Evolutionary conservation across 306 rosid genomes (phyloP), one percentile per base, ranked within the genome.

Genomic region (Alnus rubra): DNA sequence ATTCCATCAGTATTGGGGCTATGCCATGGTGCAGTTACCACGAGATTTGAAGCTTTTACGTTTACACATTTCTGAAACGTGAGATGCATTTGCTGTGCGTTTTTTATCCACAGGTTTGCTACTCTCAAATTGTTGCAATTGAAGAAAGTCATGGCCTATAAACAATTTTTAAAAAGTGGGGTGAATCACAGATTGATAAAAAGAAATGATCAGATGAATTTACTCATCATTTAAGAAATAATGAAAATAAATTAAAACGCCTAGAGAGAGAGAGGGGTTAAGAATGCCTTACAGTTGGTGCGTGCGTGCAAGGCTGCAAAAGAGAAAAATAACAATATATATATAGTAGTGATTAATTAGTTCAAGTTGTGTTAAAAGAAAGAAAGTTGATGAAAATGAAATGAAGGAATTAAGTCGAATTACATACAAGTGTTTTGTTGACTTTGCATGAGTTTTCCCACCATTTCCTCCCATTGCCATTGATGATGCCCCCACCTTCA

Each of bases 1-100:
- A 95, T 90, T 78, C 98, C 98, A 81, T 95, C 98, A 2, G 98
- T 95, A 79, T 95, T 95, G 5, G 98, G 97, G 45, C 97, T 95
- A 54, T 89, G 5, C 35, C 23, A 86, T 0, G 98, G 97, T 67
- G 97, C 92, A 16, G 3, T 76, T 0, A 95, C 81, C 11, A 54
- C 42, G 1, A 95, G 71, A 83, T 83, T 81, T 7, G 79, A 76
- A 60, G 82, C 92, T 58, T 53, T 44, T n/a, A 90, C 98, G n/a
- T 89, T 87, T 71, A 47, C 18, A 72, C 97, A 87, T 13, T 19
- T 71, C 3, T 88, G 78, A 71, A 95, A 85, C 1, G 77, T 45
- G 0, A 92, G 19, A 77, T 95, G 98, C 95, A 94, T 91, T 83
- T 87, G 85, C 9, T 89, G 98, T 71, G 98, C 87, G 76, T 94